Conservation (phyloP, 2,329 filamentous ascomycete species). For the Cercospora sesami region DNA sequence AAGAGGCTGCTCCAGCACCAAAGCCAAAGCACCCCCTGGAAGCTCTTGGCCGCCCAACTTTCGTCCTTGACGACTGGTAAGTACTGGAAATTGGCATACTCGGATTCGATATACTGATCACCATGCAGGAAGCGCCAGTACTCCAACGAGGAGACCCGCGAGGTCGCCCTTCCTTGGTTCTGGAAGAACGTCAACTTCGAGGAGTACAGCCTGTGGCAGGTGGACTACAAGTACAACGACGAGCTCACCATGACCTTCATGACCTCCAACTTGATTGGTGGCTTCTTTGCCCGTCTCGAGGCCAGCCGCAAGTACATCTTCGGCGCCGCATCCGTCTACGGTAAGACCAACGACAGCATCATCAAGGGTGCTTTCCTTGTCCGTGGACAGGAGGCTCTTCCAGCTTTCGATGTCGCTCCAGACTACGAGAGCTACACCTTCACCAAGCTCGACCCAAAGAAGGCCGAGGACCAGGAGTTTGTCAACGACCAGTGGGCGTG, state of each 20-base stretch:
- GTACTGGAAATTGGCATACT: constrained; percentile 3
- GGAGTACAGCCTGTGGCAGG: constrained; percentile 93
- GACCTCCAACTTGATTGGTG: constrained; percentile 96
- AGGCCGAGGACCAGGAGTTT: constrained; percentile 79
- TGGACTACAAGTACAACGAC: constrained; percentile 98
- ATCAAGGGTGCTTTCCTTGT: constrained; percentile 93
- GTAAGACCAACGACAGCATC: constrained; percentile 81
- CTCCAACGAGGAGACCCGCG: constrained; percentile 88
- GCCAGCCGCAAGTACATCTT: constrained; percentile 98
- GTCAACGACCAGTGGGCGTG: constrained; percentile 87
- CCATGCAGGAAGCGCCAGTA: constrained; percentile 76
- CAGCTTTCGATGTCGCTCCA: constrained; percentile 94
- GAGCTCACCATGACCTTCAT: constrained; percentile 98
- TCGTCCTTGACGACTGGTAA: constrained; percentile 85
- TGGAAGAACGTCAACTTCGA: constrained; percentile 93
- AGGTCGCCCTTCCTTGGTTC: constrained; percentile 90
- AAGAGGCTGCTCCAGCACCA: constrained; percentile 62
- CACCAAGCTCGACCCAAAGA: constrained; percentile 90
- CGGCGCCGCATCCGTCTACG: constrained; percentile 85
- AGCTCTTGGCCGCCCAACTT: constrained; percentile 72
- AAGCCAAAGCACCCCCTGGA: constrained; percentile 98
- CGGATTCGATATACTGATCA: constrained; percentile 8
- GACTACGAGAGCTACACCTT: constrained; percentile 97
- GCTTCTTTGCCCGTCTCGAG: constrained; percentile 97
- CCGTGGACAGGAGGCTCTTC: constrained; percentile 81